Evolutionary conservation across 169 alveolate genomes (phyloP).

Genomic region (Hepatocystis sp.): DNA sequence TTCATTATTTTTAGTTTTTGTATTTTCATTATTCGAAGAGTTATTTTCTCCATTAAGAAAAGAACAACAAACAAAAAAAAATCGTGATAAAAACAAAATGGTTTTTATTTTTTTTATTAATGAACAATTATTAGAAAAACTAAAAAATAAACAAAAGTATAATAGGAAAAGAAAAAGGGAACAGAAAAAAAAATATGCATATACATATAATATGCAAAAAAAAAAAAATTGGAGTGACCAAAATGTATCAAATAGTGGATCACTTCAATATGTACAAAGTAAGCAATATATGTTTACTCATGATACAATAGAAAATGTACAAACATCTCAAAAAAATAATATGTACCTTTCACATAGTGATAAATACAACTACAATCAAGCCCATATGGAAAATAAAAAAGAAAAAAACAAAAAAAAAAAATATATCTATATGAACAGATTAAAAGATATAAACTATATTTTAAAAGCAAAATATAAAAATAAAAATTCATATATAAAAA

Average conservation of each 20-base stretch:
- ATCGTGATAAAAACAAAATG: conserved; percentile 58
- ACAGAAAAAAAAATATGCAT: background rate
- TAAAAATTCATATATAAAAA: conserved; percentile 48
- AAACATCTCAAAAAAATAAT: no score
- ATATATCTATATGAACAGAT: conserved; percentile 9
- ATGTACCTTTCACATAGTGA: no score
- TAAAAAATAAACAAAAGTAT: no score
- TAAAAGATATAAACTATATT: conserved; percentile 32
- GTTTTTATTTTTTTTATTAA: conserved; percentile 64
- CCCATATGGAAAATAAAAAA: background rate
- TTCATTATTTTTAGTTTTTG: no score
- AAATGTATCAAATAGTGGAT: no score
- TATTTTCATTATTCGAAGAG: no score
- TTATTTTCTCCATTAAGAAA: no score
- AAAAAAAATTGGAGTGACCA: background rate
- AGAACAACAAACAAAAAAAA: conserved; percentile 39
- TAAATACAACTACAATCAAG: no score
- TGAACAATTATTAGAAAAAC: conserved; percentile 19
- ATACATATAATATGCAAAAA: no score
- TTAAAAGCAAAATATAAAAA: conserved; percentile 21
- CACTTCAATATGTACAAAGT: no score
- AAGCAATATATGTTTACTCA: no score
- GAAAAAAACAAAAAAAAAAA: conserved; percentile 10
- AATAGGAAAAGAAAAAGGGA: background rate
- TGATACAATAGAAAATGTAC: no score